These are phyloP conservation scores for Amoeboradix gromovi DNA, from an alignment of 371 early-diverging fungal species.

Conservation along the genomic window DNA sequence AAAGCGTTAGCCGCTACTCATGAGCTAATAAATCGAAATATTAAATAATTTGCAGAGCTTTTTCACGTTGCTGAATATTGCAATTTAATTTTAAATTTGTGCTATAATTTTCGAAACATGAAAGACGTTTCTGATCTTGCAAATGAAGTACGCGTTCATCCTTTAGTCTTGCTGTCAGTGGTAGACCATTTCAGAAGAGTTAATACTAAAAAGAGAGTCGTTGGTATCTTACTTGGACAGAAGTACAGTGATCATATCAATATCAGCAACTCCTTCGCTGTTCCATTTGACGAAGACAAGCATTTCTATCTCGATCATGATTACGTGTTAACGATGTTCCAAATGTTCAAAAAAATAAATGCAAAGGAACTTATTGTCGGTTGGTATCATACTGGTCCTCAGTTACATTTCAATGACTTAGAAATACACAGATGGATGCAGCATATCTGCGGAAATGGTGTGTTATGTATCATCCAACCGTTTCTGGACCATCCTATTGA, in stretches of 20 bases:
- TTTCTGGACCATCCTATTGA: neutral
- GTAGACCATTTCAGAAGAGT: slow-evolving; percentile 98
- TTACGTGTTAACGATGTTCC: slow-evolving; percentile 94
- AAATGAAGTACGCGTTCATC: slow-evolving; percentile 62
- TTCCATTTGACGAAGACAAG: slow-evolving; percentile 97
- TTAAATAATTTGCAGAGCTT: too few relatives aligned
- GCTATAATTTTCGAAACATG: slow-evolving; percentile 1
- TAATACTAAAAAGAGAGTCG: slow-evolving; percentile 82
- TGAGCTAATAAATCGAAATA: slow-evolving; percentile 10
- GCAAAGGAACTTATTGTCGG: slow-evolving; percentile 92
- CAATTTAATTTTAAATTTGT: too few relatives aligned
- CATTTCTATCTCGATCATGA: slow-evolving; percentile 99
- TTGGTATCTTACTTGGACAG: slow-evolving; percentile 97
- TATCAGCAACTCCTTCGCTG: slow-evolving; percentile 95
- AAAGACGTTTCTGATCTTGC: neutral
- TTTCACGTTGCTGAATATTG: too few relatives aligned
- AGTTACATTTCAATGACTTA: slow-evolving; percentile 82
- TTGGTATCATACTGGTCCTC: slow-evolving; percentile 99
- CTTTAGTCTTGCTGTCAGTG: slow-evolving; percentile 88
- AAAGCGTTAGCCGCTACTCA: slow-evolving; percentile 63
- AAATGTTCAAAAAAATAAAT: slow-evolving; percentile 97
- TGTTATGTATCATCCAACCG: neutral
- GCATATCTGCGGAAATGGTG: neutral
- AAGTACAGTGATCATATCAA: slow-evolving; percentile 52
- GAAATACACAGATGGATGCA: slow-evolving; percentile 57